Base-by-base conservation (phyloP, 371 early-diverging fungal species). In the Batrachochytrium dendrobatidis region DNA sequence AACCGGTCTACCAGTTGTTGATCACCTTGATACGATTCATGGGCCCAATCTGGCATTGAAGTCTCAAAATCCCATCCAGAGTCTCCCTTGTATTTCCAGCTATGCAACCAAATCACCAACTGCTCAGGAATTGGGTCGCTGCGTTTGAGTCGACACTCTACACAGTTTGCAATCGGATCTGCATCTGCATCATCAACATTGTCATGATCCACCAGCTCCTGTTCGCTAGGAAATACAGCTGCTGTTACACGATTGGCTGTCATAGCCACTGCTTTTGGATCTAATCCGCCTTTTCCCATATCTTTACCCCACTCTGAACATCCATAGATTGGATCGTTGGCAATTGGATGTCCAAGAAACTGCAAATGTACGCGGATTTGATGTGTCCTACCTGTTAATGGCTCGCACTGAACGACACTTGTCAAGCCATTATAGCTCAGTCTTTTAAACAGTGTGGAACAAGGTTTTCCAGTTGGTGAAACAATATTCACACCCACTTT, bases 341-440 rank as follows among this genome's bases (percentile, higher is more conserved):
- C 91, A 56, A 99, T 98, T 0, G 99, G 98, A 66, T 82, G 84
- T 5, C 99, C 99, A 1, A 99, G 80, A 66, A 83, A 88, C 66
- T 92, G 90, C 45, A 99, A 74, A 72, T 99, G 99, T 18, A 98
- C 97, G 48, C 99, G 88, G 58, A 99, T 99, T 74, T 99, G 99
- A 68, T 99, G 99, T 0, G 99, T 97, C 45, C 99, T 80, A 2
- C 99, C 99, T 0, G 98, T 98, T 24, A 88, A 64, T 0, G 99
- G 99, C 45, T 53, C 55, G 72, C 87, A 86, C 54, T 69, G 60
- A 22, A 88, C 82, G 1, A 92, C 75, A 52, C 87, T 86, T 0
- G 87, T 83, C 3, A 53, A 22, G 0, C 85, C 84, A 59, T 89
- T 88, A 56, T 78, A 83, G 18, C 70, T 68, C 2, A 90, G 46